Conservation (phyloP, 2,329 filamentous ascomycete genomes). For the Aureobasidium uvarum region DNA sequence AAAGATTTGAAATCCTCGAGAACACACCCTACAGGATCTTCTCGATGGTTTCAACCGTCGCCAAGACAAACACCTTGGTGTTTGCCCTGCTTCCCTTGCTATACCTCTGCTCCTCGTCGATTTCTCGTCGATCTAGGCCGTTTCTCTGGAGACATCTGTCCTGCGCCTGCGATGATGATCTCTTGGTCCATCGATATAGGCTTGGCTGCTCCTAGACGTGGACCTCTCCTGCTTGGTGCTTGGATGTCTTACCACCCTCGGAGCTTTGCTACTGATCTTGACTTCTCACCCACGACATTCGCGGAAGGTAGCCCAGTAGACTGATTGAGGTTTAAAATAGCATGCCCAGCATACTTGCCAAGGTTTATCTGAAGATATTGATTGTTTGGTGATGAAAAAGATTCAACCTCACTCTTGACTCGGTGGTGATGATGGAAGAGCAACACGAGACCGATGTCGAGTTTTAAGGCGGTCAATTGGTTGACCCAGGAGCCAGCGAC, state of each 20-base stretch:
- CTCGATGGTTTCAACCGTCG: slow-evolving; percentile 21
- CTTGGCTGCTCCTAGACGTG: slow-evolving; percentile 5
- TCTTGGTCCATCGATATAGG: not conserved
- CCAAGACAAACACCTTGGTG: slow-evolving; percentile 10
- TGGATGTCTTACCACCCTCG: not conserved
- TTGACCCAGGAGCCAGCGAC: not conserved
- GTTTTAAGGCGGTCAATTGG: not conserved
- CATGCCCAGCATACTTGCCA: not conserved
- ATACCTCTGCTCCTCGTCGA: not conserved
- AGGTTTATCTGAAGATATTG: not conserved
- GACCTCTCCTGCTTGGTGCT: slow-evolving; percentile 1
- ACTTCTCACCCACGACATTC: slow-evolving; percentile 9
- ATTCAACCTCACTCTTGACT: no score
- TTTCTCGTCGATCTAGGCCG: not conserved
- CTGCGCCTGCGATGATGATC: not conserved
- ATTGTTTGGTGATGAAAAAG: not conserved
- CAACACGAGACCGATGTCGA: no score
- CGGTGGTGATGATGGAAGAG: not conserved
- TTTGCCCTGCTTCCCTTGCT: slow-evolving; percentile 5
- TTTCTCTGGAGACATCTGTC: not conserved
- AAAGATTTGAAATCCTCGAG: slow-evolving; percentile 16
- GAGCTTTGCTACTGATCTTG: not conserved
- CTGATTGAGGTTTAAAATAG: not conserved
- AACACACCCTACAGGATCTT: not conserved
- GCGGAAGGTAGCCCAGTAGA: not conserved